Conservation (phyloP, 2,329 filamentous ascomycete genomes). For the Epichloe elymi region DNA sequence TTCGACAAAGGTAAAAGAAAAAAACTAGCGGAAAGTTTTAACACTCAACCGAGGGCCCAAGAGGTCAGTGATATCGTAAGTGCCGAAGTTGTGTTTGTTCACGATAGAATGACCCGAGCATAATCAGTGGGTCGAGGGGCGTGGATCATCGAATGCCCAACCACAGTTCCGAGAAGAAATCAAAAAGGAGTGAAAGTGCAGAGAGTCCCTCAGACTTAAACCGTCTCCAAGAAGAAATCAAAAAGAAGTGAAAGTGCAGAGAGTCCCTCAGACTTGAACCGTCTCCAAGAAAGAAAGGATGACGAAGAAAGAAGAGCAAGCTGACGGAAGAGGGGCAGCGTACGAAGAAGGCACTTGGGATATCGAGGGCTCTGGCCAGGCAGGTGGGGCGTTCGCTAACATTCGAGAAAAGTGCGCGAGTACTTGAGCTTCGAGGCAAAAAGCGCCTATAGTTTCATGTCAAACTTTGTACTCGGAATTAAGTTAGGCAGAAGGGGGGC, state of each 20-base stretch:
- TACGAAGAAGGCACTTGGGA: not conserved
- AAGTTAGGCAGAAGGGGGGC: conserved; percentile 1
- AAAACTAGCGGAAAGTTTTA: not conserved
- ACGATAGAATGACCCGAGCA: not conserved
- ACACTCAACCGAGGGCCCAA: not conserved
- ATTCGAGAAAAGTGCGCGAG: not conserved
- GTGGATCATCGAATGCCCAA: not conserved
- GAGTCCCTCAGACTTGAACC: not conserved
- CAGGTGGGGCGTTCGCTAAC: conserved; percentile 1
- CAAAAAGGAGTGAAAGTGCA: not conserved
- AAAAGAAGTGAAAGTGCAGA: not conserved
- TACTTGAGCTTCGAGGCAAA: not conserved
- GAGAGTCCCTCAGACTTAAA: not conserved
- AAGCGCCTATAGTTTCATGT: not conserved
- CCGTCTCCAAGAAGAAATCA: not conserved
- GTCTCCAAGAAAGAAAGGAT: not conserved
- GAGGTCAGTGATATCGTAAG: not conserved
- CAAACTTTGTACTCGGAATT: not conserved
- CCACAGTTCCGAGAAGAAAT: not conserved
- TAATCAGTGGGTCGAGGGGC: not conserved
- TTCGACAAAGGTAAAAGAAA: not conserved
- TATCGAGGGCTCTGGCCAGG: not conserved
- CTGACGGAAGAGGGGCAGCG: conserved; percentile 2
- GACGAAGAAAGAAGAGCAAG: not conserved
- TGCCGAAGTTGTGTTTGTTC: not conserved